A percentile compares a stretch with the other conserved stretches of the same genome.
phyloP scores from a whole-genome alignment of 805 yeast genomes.

The Yarrowia sp. region DNA sequence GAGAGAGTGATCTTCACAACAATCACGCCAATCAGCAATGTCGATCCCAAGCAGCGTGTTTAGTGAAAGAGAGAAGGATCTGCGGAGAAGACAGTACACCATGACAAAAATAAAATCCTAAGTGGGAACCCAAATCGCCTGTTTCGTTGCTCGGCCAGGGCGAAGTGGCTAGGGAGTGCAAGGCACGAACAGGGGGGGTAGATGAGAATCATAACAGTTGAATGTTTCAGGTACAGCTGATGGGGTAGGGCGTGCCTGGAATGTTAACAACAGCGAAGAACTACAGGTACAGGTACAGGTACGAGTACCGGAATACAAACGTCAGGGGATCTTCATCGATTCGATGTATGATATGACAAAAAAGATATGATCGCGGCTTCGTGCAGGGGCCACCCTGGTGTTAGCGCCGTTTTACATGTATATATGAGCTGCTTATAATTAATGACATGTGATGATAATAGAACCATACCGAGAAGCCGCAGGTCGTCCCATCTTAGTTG shows the following conservation, averaged over 20 bases:
- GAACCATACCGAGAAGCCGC: background rate
- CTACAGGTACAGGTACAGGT: background rate
- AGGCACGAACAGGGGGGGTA: background rate
- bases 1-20: constrained; percentile 3
- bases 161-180: background rate
- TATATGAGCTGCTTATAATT: background rate
- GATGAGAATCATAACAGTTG: background rate
- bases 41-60: constrained; percentile 19
- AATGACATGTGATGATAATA: background rate
- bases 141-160: constrained; percentile 5
- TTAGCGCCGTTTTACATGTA: background rate
- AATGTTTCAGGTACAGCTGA: constrained; percentile 2
- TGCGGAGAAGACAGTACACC: background rate
- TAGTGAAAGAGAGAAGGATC: background rate
- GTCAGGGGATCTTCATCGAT: background rate
- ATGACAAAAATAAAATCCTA: background rate
- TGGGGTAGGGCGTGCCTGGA: constrained; percentile 14
- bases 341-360: no score
- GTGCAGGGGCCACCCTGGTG: background rate
- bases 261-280: background rate
- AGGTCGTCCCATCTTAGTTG: background rate
- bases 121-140: background rate
- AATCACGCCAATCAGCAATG: constrained; percentile 22
- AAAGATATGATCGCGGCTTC: background rate
- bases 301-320: no score